These are phyloP conservation scores for Solanum bukasovii DNA, from an alignment of 257 asterid genomes.

Conservation along the genomic window DNA sequence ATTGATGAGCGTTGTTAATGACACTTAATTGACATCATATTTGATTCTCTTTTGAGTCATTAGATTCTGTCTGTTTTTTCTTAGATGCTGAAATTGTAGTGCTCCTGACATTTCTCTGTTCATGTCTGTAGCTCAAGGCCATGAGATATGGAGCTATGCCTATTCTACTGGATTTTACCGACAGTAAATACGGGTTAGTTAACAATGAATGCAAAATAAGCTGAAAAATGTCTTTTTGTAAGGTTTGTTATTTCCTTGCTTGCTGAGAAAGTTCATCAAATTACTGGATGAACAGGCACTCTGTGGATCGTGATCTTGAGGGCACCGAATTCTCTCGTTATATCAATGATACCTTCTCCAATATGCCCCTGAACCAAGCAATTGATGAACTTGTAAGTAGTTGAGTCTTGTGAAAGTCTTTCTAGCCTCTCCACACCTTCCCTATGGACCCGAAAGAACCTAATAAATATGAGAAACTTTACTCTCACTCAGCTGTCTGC, in stretches of 20 bases:
- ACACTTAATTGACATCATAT: neutral
- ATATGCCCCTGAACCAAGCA: conserved; percentile 48
- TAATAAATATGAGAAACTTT: neutral
- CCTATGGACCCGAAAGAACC: neutral
- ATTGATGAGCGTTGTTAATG: neutral
- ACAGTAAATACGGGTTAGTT: conserved; percentile 35
- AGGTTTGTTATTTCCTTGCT: neutral
- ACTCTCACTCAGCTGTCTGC: neutral
- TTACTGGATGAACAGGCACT: conserved; percentile 28
- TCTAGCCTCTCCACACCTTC: neutral
- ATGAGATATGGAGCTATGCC: conserved; percentile 63
- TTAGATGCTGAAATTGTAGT: neutral
- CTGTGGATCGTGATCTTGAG: conserved; percentile 20
- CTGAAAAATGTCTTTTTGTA: neutral
- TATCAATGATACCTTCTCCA: conserved; percentile 30
- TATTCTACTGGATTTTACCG: conserved; percentile 24
- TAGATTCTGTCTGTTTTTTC: neutral
- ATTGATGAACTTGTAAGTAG: conserved; percentile 54
- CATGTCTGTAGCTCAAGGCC: conserved; percentile 51
- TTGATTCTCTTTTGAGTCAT: neutral
- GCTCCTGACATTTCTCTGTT: neutral
- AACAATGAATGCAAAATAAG: neutral
- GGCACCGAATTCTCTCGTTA: conserved; percentile 30
- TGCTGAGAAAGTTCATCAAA: conserved; percentile 2
- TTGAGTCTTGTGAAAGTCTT: neutral